Evolutionary conservation across 1,284 basidiomycete species (phyloP), one percentile per base, ranked within the genome.

Genomic region (Somion occarium): DNA sequence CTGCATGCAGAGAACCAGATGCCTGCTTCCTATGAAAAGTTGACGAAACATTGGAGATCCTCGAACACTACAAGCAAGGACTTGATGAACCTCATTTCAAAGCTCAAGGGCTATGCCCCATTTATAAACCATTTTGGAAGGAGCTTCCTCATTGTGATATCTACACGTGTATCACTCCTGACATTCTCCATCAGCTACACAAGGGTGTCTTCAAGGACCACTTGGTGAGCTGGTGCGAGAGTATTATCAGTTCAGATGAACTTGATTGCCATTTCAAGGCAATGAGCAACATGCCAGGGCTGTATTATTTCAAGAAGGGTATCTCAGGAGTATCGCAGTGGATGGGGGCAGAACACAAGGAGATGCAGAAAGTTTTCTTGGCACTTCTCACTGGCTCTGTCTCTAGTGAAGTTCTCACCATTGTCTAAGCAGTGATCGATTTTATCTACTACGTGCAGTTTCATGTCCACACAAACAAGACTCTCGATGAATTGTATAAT

Each of bases 151-250:
- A 58, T 44, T 49, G 34, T 42, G 47, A 67, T 46, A 59, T 62
- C 22, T 59, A 54, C 42, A 11, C 23, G 0, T 53, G 52, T 23
- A 52, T 66, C 38, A 60, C 63, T 3, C 64, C 63, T 1, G 61
- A 67, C 44, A 45, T 64, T n/a, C 55, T 67, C 0, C 65, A 66
- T 52, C 62, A 65, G 49, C 53, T 66, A 1, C 57, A 65, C 47
- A 60, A 66, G 49, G 64, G 63, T 3, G 49, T 67, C 9, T 59
- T 64, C 56, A 65, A 65, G 39, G 62, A 65, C 49, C 65, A 69
- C 49, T 51, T 67, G 0, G 50, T 67, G 0, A 49, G 24, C n/a
- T 69, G 67, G 66, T 57, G 53, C 24, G 25, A 50, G 5, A 34
- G 47, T 1, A 13, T 65, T 19, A 30, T 61, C 1, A 59, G 60